phyloP scores from a whole-genome alignment of 257 asterid genomes.

The Striga asiatica region DNA sequence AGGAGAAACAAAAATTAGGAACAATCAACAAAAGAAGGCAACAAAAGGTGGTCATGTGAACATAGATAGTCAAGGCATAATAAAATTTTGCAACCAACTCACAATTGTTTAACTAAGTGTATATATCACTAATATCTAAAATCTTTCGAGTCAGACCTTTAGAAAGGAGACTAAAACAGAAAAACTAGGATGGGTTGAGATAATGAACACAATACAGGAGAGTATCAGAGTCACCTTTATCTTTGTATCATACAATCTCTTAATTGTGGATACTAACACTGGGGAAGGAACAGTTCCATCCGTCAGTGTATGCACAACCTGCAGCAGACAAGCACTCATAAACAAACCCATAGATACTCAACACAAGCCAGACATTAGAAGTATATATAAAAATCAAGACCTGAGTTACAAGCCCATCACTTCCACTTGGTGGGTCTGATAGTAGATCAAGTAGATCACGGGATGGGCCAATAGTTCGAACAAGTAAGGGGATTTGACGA shows the following conservation, averaged over 20 bases:
- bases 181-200: background rate
- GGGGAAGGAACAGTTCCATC: constrained; percentile 82
- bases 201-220: constrained; percentile 4
- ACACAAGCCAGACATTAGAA: constrained; percentile 12
- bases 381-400: constrained; percentile 24
- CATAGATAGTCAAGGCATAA: background rate
- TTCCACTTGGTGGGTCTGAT: constrained; percentile 74
- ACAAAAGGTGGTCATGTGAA: background rate
- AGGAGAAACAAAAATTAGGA: constrained; percentile 17
- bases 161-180: background rate
- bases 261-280: constrained; percentile 49
- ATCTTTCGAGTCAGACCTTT: background rate
- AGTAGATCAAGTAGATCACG: constrained; percentile 64
- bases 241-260: constrained; percentile 65
- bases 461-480: constrained; percentile 88
- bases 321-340: constrained; percentile 21
- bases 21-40: background rate
- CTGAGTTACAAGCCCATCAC: constrained; percentile 75
- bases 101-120: background rate
- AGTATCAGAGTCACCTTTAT: constrained; percentile 43
- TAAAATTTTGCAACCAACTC: background rate
- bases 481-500: constrained; percentile 79
- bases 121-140: constrained; percentile 2
- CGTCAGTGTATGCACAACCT: constrained; percentile 88
- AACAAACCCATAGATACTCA: constrained; percentile 19